These are phyloP conservation scores for Gracilaria domingensis DNA, from an alignment of 23 red algal genomes.

Conservation along the genomic window DNA sequence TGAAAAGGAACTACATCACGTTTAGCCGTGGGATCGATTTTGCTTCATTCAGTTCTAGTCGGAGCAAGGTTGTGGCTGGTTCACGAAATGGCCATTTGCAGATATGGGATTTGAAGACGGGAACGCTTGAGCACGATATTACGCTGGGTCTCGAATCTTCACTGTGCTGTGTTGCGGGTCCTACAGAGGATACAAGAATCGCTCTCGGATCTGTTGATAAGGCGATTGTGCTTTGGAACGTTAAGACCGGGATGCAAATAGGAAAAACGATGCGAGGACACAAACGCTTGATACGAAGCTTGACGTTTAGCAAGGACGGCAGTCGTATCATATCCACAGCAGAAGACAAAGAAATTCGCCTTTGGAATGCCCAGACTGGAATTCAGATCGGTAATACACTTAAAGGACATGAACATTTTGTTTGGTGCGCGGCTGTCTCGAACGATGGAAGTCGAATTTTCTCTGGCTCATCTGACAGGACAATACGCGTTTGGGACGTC, in stretches of 20 bases:
- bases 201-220: background rate
- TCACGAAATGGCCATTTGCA: background rate
- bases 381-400: background rate
- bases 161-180: no score
- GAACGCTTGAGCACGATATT: background rate
- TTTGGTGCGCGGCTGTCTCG: background rate
- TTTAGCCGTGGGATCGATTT: no score
- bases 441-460: background rate
- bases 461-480: conserved; percentile 8
- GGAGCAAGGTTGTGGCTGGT: conserved; percentile 13
- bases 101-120: conserved; percentile 12
- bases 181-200: background rate
- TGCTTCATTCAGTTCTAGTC: background rate
- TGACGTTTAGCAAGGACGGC: background rate
- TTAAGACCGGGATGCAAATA: background rate
- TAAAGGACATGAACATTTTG: background rate
- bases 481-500: conserved; percentile 14
- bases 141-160: background rate
- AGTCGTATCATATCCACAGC: background rate
- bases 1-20: no score
- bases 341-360: background rate
- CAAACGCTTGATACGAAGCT: background rate
- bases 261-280: background rate
- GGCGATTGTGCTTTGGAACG: background rate
- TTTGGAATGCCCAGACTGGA: conserved; percentile 1